Conservation (phyloP, 495 filamentous ascomycete genomes). For the Neurospora discreta region DNA sequence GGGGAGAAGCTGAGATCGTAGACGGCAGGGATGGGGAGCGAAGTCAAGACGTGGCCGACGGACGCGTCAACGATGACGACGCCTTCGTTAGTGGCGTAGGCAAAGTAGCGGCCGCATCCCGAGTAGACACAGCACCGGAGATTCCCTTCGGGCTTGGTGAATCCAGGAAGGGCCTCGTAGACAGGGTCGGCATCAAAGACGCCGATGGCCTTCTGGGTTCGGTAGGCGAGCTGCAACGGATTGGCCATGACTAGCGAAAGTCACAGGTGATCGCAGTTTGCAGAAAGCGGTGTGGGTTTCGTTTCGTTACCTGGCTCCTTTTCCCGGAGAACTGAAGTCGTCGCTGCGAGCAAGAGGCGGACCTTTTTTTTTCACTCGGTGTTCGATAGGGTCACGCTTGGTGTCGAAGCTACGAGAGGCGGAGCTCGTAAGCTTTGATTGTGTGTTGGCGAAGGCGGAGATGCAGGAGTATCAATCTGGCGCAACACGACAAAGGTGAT, state of each 20-base stretch:
- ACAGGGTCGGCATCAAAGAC: slow-evolving; percentile 81
- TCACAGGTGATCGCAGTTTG: slow-evolving; percentile 42
- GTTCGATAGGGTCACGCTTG: neutral
- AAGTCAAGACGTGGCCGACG: slow-evolving; percentile 63
- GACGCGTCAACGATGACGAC: slow-evolving; percentile 78
- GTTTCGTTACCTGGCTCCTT: slow-evolving; percentile 11
- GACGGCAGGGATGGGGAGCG: slow-evolving; percentile 65
- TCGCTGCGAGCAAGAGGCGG: neutral
- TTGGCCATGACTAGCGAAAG: slow-evolving; percentile 83
- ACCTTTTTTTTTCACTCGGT: neutral
- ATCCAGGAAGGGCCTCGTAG: slow-evolving; percentile 77
- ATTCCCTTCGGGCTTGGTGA: slow-evolving; percentile 84
- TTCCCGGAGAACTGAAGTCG: slow-evolving; percentile 2
- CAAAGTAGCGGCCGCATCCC: slow-evolving; percentile 87
- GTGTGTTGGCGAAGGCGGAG: neutral
- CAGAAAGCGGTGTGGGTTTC: slow-evolving; percentile 9
- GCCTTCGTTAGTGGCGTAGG: slow-evolving; percentile 82
- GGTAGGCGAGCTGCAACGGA: slow-evolving; percentile 86
- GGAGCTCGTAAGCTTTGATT: neutral
- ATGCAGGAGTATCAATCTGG: neutral
- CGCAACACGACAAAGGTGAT: neutral
- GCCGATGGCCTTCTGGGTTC: slow-evolving; percentile 91
- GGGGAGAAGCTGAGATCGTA: slow-evolving; percentile 94
- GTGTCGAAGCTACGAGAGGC: neutral
- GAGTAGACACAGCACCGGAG: slow-evolving; percentile 91